Base-by-base conservation (phyloP, 805 yeast species). In the Cyberlindnera samutprakarnensis region DNA sequence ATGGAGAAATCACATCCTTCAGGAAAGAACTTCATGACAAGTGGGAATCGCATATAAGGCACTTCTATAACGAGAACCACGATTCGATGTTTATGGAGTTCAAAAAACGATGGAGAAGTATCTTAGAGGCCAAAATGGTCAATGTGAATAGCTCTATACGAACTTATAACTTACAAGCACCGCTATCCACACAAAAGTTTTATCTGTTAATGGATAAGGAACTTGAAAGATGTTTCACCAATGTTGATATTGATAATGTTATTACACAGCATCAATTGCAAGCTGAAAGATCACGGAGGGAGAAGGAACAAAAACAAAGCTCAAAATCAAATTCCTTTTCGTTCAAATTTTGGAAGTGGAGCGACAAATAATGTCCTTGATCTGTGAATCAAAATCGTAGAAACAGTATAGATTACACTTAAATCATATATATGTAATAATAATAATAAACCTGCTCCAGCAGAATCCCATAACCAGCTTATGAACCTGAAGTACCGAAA, bases 111-210 rank as follows among this genome's bases (percentile, higher is more conserved):
- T 34, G 49, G 34, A 32, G 33, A 35, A 8, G 38, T 43, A 30
- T 54, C 47, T 39, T 36, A 23, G 51, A 54, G 0, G 39, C 56
- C 2, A 54, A 61, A 28, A 42, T 77, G 4, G 46, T 47, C 4
- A 37, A 55, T 7, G 43, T 75, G 27, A 77, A 77, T 45, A 68
- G 62, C 37, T 57, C 59, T 3, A 59, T 76, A 9, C 53, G 83
- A 11, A 70, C 77, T 0, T 77, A 76, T 43, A 77, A 77, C 42
- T 43, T 77, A 12, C 82, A 75, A 42, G 81, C 84, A 0, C 84
- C 84, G 1, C 40, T 68, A 29, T 57, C 77, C 0, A 72, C 82
- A 0, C 75, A 78, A 31, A 69, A 66, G 37, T 54, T 72, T n/a
- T 77, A 77, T 40, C 46, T 77, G 11, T 8, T 53, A 2, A 39